Base-by-base conservation (phyloP, 2,329 filamentous ascomycete genomes). In the Trichoderma sp. region DNA sequence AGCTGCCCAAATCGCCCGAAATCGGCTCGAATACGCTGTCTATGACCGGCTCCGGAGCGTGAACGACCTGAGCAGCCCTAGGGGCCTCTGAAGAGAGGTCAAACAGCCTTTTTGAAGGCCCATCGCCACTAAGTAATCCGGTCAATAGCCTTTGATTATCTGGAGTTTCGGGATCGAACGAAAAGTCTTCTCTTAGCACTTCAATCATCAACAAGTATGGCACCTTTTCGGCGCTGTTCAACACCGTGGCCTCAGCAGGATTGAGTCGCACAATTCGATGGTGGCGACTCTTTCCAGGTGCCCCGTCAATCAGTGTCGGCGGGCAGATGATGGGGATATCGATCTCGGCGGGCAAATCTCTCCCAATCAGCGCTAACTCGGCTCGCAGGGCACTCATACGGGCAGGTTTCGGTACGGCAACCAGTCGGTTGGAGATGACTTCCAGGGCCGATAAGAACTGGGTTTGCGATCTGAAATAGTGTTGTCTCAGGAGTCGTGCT, bases 11-110 rank as follows among this genome's bases (percentile, higher is more conserved):
- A 76, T 96, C 92, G 47, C 92, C 92, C 43, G 87, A 92, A 0
- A 87, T 86, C n/a, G 92, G 92, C 79, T 96, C 92, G 75, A 96
- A 93, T 27, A 95, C 92, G 75, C 92, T 95, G 75, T 95, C 92
- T 1, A 85, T 77, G 11, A 80, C 76, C 2, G 82, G 79, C 52
- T 87, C 85, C 0, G 81, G 75, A 0, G 78, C 75, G 43, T 80
- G 81, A 13, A 83, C 80, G 1, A 75, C 77, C 72, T 74, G 80
- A 71, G 75, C 82, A 77, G 81, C 82, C 75, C 79, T 86, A 70
- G 91, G 88, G 1, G 90, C 86, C 73, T 95, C 92, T 0, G 91
- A 80, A 0, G 77, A 88, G 52, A 92, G 79, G 73, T 92, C 89
- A 73, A 92, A 92, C 64, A 91, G 85, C 33, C 89, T 84, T 73